A percentile compares a stretch with the other conserved stretches of the same genome.
Evolutionary conservation across 1,284 basidiomycete genomes (phyloP).

Genomic region (Anthracocystis panici-leucophaei): DNA sequence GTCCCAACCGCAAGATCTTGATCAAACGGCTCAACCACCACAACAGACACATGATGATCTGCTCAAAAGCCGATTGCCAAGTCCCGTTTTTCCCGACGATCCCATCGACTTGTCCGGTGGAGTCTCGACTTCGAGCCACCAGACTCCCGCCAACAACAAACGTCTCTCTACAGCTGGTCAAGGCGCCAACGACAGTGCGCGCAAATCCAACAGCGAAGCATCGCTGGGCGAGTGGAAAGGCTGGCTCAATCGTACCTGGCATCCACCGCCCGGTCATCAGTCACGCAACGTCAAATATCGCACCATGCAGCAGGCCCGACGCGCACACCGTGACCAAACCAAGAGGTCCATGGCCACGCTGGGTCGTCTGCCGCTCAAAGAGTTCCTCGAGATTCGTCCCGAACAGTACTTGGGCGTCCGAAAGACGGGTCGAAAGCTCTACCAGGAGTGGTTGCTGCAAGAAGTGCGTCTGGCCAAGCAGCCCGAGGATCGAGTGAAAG

Average conservation of each 20-base stretch:
- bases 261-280: slow-evolving; percentile 33
- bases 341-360: slow-evolving; percentile 56
- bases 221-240: slow-evolving; percentile 50
- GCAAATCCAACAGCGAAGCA: slow-evolving; percentile 30
- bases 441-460: slow-evolving; percentile 56
- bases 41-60: slow-evolving; percentile 32
- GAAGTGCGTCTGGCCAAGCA: slow-evolving; percentile 59
- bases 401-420: slow-evolving; percentile 55
- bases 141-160: slow-evolving; percentile 34
- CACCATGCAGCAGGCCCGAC: slow-evolving; percentile 50
- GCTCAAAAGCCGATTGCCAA: slow-evolving; percentile 44
- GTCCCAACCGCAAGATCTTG: slow-evolving; percentile 17
- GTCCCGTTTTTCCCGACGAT: slow-evolving; percentile 50
- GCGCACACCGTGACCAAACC: slow-evolving; percentile 45
- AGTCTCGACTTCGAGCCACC: slow-evolving; percentile 24
- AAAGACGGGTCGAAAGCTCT: slow-evolving; percentile 52
- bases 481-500: slow-evolving; percentile 51
- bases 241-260: slow-evolving; percentile 50
- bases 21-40: slow-evolving; percentile 21
- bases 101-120: slow-evolving; percentile 38
- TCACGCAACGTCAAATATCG: slow-evolving; percentile 46
- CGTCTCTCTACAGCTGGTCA: slow-evolving; percentile 33
- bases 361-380: slow-evolving; percentile 54
- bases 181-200: slow-evolving; percentile 25
- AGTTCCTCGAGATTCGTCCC: slow-evolving; percentile 55